Evolutionary conservation across 2,329 filamentous ascomycete genomes (phyloP).

Genomic region (Colletotrichum trifolii): DNA sequence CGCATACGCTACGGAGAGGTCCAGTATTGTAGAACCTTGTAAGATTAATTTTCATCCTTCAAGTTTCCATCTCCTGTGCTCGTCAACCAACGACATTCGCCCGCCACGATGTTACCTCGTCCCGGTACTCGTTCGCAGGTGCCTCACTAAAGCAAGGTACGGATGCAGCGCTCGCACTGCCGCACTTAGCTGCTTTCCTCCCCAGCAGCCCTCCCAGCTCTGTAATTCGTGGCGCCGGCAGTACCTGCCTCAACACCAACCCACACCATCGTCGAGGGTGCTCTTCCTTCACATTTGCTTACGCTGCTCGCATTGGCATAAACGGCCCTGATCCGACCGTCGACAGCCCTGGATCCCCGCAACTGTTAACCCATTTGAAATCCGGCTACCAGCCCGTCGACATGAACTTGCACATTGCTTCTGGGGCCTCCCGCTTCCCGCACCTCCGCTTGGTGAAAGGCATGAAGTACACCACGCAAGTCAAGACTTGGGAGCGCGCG

Average conservation of each 20-base stretch:
- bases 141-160: slow-evolving; percentile 35
- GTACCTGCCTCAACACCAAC: no score
- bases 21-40: no score
- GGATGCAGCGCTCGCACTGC: slow-evolving; percentile 26
- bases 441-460: slow-evolving; percentile 5
- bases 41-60: not conserved
- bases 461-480: no score
- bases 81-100: not conserved
- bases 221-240: not conserved
- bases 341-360: slow-evolving; percentile 1
- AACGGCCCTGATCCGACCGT: not conserved
- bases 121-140: slow-evolving; percentile 5
- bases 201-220: not conserved
- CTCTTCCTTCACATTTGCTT: no score
- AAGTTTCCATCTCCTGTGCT: not conserved
- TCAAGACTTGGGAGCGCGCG: no score
- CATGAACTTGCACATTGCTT: not conserved
- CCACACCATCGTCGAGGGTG: no score
- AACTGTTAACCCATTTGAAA: not conserved
- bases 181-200: slow-evolving; percentile 16
- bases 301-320: not conserved
- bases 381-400: no score
- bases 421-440: slow-evolving; percentile 25
- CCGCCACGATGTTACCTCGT: not conserved
- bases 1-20: no score